A percentile compares a stretch with the other conserved stretches of the same genome.
These are phyloP conservation scores for Globisporangium apiculatum DNA, from an alignment of 352 stramenopile species.

Conservation along the genomic window DNA sequence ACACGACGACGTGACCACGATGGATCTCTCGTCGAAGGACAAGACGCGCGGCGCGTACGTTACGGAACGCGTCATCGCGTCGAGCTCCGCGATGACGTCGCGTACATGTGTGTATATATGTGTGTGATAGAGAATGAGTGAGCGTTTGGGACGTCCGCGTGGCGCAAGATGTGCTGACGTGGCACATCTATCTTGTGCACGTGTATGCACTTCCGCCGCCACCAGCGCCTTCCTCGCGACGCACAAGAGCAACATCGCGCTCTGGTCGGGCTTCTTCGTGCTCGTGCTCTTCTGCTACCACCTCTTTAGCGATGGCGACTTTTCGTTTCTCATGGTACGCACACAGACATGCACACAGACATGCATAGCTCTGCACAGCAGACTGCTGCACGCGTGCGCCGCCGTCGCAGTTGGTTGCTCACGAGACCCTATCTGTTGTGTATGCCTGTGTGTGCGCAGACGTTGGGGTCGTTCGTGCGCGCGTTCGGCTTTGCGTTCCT, in stretches of 20 bases:
- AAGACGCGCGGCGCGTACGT: conserved; percentile 47
- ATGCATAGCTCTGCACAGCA: no score
- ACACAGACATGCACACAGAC: no score
- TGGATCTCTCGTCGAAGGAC: conserved; percentile 51
- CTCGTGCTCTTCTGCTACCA: conserved; percentile 94
- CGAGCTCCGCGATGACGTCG: no score
- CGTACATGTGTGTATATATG: not conserved
- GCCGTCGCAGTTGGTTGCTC: not conserved
- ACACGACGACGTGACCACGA: conserved; percentile 2
- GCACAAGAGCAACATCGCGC: conserved; percentile 94
- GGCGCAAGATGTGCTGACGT: not conserved
- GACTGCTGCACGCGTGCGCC: not conserved
- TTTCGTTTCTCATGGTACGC: conserved; percentile 96
- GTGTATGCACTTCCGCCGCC: not conserved
- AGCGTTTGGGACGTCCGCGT: not conserved
- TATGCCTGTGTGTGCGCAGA: conserved; percentile 32
- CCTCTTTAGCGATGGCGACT: conserved; percentile 96
- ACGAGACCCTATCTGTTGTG: not conserved
- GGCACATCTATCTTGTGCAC: conserved; percentile 1
- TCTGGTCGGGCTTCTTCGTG: conserved; percentile 95
- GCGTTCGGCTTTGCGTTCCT: conserved; percentile 90
- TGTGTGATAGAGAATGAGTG: not conserved
- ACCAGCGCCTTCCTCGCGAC: conserved; percentile 63
- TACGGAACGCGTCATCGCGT: no score
- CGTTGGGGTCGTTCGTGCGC: conserved; percentile 85